Percentiles rank a stretch among this genome's conserved stretches.
phyloP scores from a whole-genome alignment of 2,329 filamentous ascomycete genomes.

The Ceratocystis cubensis region DNA sequence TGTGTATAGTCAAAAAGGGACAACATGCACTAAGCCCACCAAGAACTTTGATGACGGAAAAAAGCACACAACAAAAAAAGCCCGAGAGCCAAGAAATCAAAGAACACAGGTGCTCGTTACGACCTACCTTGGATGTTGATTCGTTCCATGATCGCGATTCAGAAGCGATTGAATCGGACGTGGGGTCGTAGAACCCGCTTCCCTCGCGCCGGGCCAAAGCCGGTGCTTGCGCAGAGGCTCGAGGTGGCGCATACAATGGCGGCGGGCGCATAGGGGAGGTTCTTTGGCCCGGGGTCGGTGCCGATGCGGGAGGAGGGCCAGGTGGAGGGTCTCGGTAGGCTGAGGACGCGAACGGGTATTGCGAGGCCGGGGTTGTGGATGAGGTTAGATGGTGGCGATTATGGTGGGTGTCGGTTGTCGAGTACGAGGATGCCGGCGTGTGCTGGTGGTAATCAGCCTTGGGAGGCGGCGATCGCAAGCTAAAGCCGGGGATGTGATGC shows the following conservation, averaged over 20 bases:
- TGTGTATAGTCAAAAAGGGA: not conserved
- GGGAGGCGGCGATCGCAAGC: conserved; percentile 37
- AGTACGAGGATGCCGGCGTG: not conserved
- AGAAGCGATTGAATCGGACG: conserved; percentile 38
- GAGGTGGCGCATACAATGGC: conserved; percentile 22
- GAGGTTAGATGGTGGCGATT: conserved; percentile 25
- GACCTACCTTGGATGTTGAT: conserved; percentile 36
- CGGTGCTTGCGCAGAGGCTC: conserved; percentile 28
- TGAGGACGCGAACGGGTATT: conserved; percentile 27
- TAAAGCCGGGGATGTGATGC: conserved; percentile 35
- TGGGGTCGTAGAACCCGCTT: conserved; percentile 43
- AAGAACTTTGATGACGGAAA: not conserved
- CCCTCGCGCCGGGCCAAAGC: conserved; percentile 26
- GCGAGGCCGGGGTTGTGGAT: conserved; percentile 34
- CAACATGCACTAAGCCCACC: not conserved
- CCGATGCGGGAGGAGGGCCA: conserved; percentile 33
- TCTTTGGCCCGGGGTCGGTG: conserved; percentile 34
- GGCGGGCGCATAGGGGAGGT: conserved; percentile 15
- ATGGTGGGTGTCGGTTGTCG: not conserved
- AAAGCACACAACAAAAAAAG: not conserved
- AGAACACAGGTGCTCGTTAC: not conserved
- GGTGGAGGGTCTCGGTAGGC: conserved; percentile 24
- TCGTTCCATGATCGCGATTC: conserved; percentile 36
- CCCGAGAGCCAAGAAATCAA: not conserved
- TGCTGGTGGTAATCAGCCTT: conserved; percentile 4